Evolutionary conservation across 129 eudicot genomes (phyloP).

Genomic region (Pulicaria dysenterica): DNA sequence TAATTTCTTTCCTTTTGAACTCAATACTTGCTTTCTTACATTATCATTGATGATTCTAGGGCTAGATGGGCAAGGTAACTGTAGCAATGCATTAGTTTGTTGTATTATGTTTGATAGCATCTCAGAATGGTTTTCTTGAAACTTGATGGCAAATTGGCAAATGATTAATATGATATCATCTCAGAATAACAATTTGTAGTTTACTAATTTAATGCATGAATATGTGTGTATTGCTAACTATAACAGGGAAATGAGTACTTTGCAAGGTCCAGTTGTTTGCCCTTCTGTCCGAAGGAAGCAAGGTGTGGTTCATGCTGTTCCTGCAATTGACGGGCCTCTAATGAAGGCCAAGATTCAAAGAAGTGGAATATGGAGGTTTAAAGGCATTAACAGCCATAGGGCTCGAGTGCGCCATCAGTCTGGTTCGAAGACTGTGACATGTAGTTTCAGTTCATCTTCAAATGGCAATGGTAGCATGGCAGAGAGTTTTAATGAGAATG

Average conservation of each 20-base stretch:
- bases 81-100: conserved; percentile 13
- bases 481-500: conserved; percentile 70
- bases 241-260: conserved; percentile 61
- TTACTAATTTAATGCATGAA: conserved; percentile 4
- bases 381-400: conserved; percentile 41
- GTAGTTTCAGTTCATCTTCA: conserved; percentile 88
- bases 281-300: conserved; percentile 67
- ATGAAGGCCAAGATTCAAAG: conserved; percentile 48
- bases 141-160: conserved; percentile 14
- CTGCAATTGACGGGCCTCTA: conserved; percentile 41
- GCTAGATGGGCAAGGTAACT: neutral
- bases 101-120: conserved; percentile 9
- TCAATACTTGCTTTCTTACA: neutral
- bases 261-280: conserved; percentile 80
- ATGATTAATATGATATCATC: neutral
- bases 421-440: conserved; percentile 32
- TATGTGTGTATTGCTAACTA: neutral
- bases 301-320: conserved; percentile 40
- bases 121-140: neutral
- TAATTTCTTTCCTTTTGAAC: neutral
- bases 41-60: neutral
- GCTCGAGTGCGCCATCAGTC: conserved; percentile 39
- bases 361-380: conserved; percentile 62
- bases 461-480: conserved; percentile 90
- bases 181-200: neutral